Conservation (phyloP, 2,329 filamentous ascomycete genomes). For the Mycocentrospora acerina region DNA sequence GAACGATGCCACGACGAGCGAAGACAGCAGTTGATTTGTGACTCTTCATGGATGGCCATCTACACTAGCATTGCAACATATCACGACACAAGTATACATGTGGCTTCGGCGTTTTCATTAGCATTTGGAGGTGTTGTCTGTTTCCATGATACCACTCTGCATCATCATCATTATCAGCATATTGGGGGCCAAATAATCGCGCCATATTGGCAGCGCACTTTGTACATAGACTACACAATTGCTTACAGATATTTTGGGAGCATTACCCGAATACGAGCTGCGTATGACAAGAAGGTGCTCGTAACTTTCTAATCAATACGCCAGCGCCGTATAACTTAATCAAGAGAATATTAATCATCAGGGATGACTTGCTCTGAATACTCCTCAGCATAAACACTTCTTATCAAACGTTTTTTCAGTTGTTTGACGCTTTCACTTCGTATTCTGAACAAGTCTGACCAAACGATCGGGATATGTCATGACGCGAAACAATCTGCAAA, state of each 20-base stretch:
- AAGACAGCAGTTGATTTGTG: slow-evolving; percentile 31
- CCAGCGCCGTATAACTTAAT: background rate
- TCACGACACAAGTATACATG: slow-evolving; percentile 1
- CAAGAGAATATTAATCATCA: background rate
- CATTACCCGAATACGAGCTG: slow-evolving; percentile 2
- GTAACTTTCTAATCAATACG: slow-evolving; percentile 1
- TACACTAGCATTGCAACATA: background rate
- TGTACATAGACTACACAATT: background rate
- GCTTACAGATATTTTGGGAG: background rate
- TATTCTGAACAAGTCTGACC: too few species aligned
- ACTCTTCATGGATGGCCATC: slow-evolving; percentile 8
- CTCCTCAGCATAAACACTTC: too few species aligned
- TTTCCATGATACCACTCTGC: slow-evolving; percentile 31
- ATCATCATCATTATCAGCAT: slow-evolving; percentile 9
- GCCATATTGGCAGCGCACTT: slow-evolving; percentile 1
- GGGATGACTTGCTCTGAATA: too few species aligned
- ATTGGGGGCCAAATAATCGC: slow-evolving; percentile 6
- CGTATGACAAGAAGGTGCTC: background rate
- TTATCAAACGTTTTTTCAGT: too few species aligned
- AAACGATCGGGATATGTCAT: background rate
- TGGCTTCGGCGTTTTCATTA: slow-evolving; percentile 21
- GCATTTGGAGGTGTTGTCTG: slow-evolving; percentile 30
- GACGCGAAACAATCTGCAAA: too few species aligned
- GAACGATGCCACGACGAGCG: slow-evolving; percentile 23
- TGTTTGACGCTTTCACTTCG: too few species aligned